phyloP scores from a whole-genome alignment of 164 flowering plant species.

The Dillenia suffruticosa region DNA sequence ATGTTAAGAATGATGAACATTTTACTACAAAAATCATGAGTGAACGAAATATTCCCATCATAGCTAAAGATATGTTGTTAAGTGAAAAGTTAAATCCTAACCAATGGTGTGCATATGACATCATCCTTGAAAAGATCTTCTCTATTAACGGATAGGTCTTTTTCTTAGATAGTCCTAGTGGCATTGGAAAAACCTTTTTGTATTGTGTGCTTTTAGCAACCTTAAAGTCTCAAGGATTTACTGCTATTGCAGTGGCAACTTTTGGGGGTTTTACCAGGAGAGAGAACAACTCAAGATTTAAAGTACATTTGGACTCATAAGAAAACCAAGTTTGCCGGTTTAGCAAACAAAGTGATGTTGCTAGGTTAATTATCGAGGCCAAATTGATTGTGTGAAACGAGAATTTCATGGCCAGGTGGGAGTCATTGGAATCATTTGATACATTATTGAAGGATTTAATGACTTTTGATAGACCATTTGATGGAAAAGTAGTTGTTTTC shows the following conservation, averaged over 20 bases:
- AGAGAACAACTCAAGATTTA: constrained; percentile 19
- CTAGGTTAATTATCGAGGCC: not conserved
- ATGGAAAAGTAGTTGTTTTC: constrained; percentile 10
- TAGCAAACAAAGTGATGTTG: constrained; percentile 1
- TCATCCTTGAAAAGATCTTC: not conserved
- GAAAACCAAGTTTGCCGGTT: not conserved
- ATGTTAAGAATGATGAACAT: too few species aligned
- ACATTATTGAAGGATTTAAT: constrained; percentile 2
- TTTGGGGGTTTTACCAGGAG: constrained; percentile 11
- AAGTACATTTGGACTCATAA: constrained; percentile 1
- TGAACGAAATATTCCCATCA: too few species aligned
- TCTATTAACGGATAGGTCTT: not conserved
- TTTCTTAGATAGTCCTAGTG: constrained; percentile 13
- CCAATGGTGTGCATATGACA: not conserved
- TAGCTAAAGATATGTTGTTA: not conserved
- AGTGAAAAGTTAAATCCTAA: constrained; percentile 1
- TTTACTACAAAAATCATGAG: too few species aligned
- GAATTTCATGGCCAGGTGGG: constrained; percentile 3
- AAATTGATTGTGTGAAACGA: constrained; percentile 12
- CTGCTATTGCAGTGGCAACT: constrained; percentile 1
- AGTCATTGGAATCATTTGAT: constrained; percentile 10
- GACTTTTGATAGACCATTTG: not conserved
- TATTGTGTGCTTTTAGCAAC: constrained; percentile 5
- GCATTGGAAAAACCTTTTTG: constrained; percentile 12
- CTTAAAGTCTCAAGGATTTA: not conserved